Evolutionary conservation across 2,329 filamentous ascomycete species (phyloP), one percentile per base, ranked within the genome.

Genomic region (Rhinocladiella mackenziei): DNA sequence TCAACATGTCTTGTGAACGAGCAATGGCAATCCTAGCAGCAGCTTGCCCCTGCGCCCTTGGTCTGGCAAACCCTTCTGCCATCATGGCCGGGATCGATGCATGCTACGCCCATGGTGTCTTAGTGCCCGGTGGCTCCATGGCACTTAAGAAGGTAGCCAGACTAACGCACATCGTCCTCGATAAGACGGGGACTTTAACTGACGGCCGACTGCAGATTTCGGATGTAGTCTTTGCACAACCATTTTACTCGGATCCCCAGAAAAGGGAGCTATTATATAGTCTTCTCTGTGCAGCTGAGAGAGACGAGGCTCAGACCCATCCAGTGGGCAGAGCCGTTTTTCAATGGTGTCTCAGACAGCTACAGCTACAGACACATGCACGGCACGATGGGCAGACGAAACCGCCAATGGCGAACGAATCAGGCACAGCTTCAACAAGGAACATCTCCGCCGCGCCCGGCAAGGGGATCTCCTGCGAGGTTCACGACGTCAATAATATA

Each of bases 161-260:
- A 45, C 67, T 76, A 0, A 74, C 78, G 0, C 78, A 89, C 53
- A 74, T 89, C 2, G 73, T 91, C 0, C 83, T 91, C 51, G 85
- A 91, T 68, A 91, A 91, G 64, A 91, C 86, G 0, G 85, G 86
- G 0, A 89, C 85, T 0, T 60, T 89, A 5, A 89, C 86, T 0
- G 61, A 69, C 17, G 83, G 80, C 0, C 70, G 72, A 15, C 61
- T 75, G 18, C 31, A 39, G 35, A 32, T 46, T 30, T 19, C 43
- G 8, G 15, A 35, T 15, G 29, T 13, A 5, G 28, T 8, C 10
- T 43, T 50, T 5, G 22, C 17, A 4, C 33, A 42, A 34, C 39
- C 29, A 30, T 46, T 43, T 15, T 11, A 17, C 8, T 29, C 39
- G 7, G 46, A 49, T 39, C n/a, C 13, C 7, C 17, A 13, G 14